A percentile compares a stretch with the other conserved stretches of the same genome.
Conservation (phyloP, 1,139 yeast species). For the Keqinozyma sinolaborantium region DNA sequence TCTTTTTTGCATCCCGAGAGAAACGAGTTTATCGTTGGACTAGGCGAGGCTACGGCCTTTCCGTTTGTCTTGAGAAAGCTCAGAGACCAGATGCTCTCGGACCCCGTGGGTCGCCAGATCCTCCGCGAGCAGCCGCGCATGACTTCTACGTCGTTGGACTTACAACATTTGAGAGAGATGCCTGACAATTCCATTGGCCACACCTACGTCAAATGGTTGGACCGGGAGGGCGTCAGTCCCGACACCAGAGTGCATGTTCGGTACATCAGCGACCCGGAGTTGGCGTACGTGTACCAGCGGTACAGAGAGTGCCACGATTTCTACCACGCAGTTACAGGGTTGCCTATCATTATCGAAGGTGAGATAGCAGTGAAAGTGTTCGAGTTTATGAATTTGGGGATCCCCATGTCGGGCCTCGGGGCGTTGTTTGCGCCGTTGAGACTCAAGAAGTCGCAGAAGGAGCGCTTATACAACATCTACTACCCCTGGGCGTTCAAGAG, state of each 20-base stretch:
- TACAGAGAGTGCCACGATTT: constrained; percentile 97
- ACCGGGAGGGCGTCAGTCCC: constrained; percentile 86
- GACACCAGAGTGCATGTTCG: constrained; percentile 88
- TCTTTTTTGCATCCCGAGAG: constrained; percentile 81
- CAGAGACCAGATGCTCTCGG: constrained; percentile 70
- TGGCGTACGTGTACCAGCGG: constrained; percentile 87
- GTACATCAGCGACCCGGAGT: constrained; percentile 84
- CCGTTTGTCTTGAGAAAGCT: constrained; percentile 60
- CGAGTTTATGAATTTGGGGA: constrained; percentile 88
- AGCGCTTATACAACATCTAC: constrained; percentile 57
- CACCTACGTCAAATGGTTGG: constrained; percentile 77
- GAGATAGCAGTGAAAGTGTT: constrained; percentile 91
- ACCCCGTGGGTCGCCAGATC: constrained; percentile 72
- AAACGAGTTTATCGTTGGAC: constrained; percentile 80
- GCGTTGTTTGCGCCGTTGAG: constrained; percentile 82
- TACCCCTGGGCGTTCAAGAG: constrained; percentile 87
- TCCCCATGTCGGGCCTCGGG: constrained; percentile 95
- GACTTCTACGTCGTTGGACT: constrained; percentile 65
- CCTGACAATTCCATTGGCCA: constrained; percentile 78
- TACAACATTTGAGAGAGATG: constrained; percentile 54
- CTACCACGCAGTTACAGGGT: constrained; percentile 87
- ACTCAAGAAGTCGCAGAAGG: constrained; percentile 52
- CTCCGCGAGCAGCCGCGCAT: constrained; percentile 80
- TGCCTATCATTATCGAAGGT: constrained; percentile 91
- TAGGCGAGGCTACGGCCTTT: constrained; percentile 90